Percentiles rank a stretch among this genome's conserved stretches.
Evolutionary conservation across 495 filamentous ascomycete species (phyloP).

Genomic region (Aspergillus nidulans): DNA sequence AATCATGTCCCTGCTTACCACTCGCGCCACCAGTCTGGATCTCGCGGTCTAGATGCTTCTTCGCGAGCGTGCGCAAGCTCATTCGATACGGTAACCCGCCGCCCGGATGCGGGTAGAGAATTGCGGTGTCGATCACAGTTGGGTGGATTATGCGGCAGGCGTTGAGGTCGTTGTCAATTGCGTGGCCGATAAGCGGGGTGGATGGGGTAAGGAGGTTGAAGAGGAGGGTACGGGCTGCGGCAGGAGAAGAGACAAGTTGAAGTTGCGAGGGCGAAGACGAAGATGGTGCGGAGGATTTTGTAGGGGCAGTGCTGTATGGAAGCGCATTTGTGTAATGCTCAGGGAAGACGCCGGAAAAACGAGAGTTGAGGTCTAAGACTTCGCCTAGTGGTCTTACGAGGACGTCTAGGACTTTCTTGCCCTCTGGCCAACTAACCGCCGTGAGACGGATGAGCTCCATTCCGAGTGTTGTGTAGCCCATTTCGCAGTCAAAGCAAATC

Average conservation of each 20-base stretch:
- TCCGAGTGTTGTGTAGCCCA: slow-evolving; percentile 87
- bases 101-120: slow-evolving; percentile 72
- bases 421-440: slow-evolving; percentile 77
- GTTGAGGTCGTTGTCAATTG: slow-evolving; percentile 92
- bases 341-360: slow-evolving; percentile 78
- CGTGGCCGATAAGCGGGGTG: slow-evolving; percentile 87
- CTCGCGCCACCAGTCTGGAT: slow-evolving; percentile 75
- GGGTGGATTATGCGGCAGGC: slow-evolving; percentile 77
- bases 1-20: slow-evolving; percentile 72
- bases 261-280: slow-evolving; percentile 34
- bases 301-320: slow-evolving; percentile 43
- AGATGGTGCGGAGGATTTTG: slow-evolving; percentile 10
- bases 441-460: slow-evolving; percentile 88
- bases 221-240: slow-evolving; percentile 66
- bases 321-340: slow-evolving; percentile 68
- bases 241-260: slow-evolving; percentile 66
- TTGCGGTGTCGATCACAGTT: slow-evolving; percentile 76
- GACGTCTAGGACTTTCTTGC: slow-evolving; percentile 71
- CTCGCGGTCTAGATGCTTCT: slow-evolving; percentile 58
- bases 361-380: slow-evolving; percentile 83
- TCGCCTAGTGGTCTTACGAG: slow-evolving; percentile 81
- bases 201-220: slow-evolving; percentile 63
- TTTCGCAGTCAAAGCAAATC: slow-evolving; percentile 91
- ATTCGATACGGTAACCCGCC: slow-evolving; percentile 68
- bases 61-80: slow-evolving; percentile 65